Evolutionary conservation across 441 rosid species (phyloP), one percentile per base, ranked within the genome.

Genomic region (Sinapis alba): DNA sequence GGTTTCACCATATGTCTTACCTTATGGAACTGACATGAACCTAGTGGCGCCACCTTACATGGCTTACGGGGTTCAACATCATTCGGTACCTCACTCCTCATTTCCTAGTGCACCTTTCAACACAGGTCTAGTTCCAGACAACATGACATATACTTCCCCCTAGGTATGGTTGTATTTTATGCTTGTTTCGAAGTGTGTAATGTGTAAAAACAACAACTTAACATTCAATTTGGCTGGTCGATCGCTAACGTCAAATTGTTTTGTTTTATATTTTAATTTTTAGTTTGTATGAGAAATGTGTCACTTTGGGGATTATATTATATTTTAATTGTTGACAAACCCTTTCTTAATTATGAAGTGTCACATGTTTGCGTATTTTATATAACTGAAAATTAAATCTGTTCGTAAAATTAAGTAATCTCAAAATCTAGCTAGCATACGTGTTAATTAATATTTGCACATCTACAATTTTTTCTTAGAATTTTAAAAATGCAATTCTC

Each of bases 1-100:
- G 58, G 94, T 87, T 65, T 88, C 90, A 16, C 96, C 89, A 18
- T 84, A 89, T 20, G 86, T 85, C 10, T 80, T 97, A 27, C 91
- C 96, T 34, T 92, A 87, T 24, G 98, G 98, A 66, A 88, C 90
- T 11, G 92, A 95, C 0, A 87, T 93, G 76, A 91, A 86, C 79
- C 89, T 82, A 64, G 74, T 91, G 32, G 78, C 81, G 9, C 85
- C 87, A 6, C 56, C 70, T 18, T 88, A 80, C 76, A 81, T 89
- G 86, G 85, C 88, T 19, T 90, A 85, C 11, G 90, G 91, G 7
- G 85, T 86, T 36, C 73, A 93, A 79, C 85, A 89, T 66, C 84
- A 23, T 12, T 3, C 88, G 4, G 78, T 83, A 1, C 82, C 89
- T 2, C 89, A 90, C 56, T 73, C 82, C 8, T 67, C 82, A 45